These are phyloP conservation scores for Malania oleifera DNA, from an alignment of 164 flowering plant species.

Conservation along the genomic window DNA sequence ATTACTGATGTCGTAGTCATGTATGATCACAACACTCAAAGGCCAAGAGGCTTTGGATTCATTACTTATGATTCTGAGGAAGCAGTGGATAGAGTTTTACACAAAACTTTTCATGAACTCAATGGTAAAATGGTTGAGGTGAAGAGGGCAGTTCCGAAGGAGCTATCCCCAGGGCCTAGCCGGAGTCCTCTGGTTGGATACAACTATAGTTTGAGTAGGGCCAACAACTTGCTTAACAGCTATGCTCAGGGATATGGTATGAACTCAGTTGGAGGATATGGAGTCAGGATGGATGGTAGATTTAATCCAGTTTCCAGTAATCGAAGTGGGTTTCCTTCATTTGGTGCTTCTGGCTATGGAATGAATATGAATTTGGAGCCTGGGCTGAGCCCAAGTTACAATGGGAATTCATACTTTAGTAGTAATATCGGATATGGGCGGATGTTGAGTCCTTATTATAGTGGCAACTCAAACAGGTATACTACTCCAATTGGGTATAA, in stretches of 20 bases:
- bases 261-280: slow-evolving; percentile 53
- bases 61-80: slow-evolving; percentile 76
- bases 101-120: slow-evolving; percentile 68
- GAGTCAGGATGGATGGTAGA: slow-evolving; percentile 60
- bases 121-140: slow-evolving; percentile 87
- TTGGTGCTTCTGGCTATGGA: slow-evolving; percentile 46
- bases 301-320: slow-evolving; percentile 40
- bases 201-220: slow-evolving; percentile 47
- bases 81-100: slow-evolving; percentile 61
- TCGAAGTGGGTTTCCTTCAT: slow-evolving; percentile 47
- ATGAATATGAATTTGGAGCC: slow-evolving; percentile 45
- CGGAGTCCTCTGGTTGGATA: slow-evolving; percentile 58
- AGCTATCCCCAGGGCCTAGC: slow-evolving; percentile 56
- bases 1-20: slow-evolving; percentile 80
- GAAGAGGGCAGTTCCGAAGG: slow-evolving; percentile 77
- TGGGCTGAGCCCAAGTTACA: slow-evolving; percentile 41
- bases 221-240: slow-evolving; percentile 43
- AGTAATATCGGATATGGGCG: slow-evolving; percentile 46
- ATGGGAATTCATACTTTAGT: slow-evolving; percentile 32
- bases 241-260: slow-evolving; percentile 48
- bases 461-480: slow-evolving; percentile 45
- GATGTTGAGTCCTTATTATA: slow-evolving; percentile 39
- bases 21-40: slow-evolving; percentile 79
- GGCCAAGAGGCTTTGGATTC: slow-evolving; percentile 87
- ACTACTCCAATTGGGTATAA: slow-evolving; percentile 32